These are phyloP conservation scores for Backusella psychrophila DNA, from an alignment of 192 early-diverging fungal genomes.

Conservation along the genomic window DNA sequence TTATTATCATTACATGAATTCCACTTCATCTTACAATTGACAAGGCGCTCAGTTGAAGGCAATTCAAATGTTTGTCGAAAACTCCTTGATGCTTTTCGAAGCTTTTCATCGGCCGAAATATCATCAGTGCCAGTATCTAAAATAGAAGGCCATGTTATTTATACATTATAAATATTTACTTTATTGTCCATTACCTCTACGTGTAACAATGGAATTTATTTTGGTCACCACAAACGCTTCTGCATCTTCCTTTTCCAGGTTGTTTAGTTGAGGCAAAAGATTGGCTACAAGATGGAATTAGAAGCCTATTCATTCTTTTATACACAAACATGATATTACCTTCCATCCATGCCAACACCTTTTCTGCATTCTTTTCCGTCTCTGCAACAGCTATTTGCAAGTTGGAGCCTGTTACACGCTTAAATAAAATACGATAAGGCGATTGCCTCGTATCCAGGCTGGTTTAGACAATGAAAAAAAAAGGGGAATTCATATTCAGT, in stretches of 20 bases:
- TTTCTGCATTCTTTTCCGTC: constrained; percentile 74
- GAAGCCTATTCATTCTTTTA: background rate
- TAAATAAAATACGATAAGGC: constrained; percentile 85
- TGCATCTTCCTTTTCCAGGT: constrained; percentile 76
- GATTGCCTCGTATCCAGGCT: constrained; percentile 83
- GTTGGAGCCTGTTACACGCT: constrained; percentile 50
- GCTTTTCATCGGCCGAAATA: constrained; percentile 81
- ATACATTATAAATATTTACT: background rate
- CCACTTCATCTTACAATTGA: constrained; percentile 66
- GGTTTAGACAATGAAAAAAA: background rate
- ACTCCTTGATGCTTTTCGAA: constrained; percentile 82
- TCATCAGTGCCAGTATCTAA: constrained; percentile 76
- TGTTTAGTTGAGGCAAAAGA: constrained; percentile 61
- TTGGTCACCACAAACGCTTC: constrained; percentile 92
- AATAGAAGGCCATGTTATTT: background rate
- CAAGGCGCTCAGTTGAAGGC: constrained; percentile 77
- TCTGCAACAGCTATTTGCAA: constrained; percentile 85
- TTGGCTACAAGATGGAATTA: constrained; percentile 49
- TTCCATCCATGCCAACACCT: constrained; percentile 92
- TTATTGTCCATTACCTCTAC: constrained; percentile 53
- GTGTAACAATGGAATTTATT: constrained; percentile 87
- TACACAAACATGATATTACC: background rate
- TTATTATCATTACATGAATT: no score
- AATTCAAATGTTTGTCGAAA: constrained; percentile 90
- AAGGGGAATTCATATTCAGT: background rate